Percentiles rank a stretch among this genome's conserved stretches.
Evolutionary conservation across 148 eudicot genomes (phyloP).

Genomic region (Rhododendron kiyosumense): DNA sequence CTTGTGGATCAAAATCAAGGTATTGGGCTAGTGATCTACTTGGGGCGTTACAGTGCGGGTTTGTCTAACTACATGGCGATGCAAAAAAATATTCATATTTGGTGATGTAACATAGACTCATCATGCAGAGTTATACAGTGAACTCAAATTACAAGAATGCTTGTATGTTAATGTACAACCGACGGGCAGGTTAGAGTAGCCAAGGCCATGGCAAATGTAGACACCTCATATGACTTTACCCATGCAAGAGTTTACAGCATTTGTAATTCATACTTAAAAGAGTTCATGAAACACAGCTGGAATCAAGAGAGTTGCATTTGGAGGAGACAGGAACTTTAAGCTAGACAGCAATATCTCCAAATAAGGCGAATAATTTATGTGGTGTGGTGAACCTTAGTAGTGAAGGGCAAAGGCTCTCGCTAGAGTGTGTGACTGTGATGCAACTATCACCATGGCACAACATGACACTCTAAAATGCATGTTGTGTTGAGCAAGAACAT

Average conservation of each 20-base stretch:
- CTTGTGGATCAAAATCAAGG: too few species aligned
- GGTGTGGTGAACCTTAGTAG: background rate
- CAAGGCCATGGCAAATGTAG: background rate
- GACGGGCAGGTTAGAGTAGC: background rate
- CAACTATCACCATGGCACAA: background rate
- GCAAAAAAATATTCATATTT: background rate
- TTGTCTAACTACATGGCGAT: background rate
- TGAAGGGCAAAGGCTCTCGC: background rate
- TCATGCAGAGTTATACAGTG: background rate
- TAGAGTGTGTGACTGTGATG: background rate
- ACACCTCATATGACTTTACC: background rate
- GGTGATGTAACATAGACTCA: background rate
- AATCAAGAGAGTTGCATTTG: background rate
- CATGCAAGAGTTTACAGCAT: background rate
- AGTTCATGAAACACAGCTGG: background rate
- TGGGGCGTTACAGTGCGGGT: too few species aligned
- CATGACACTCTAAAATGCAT: background rate
- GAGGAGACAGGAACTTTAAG: background rate
- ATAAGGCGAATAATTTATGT: background rate
- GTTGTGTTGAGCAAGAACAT: background rate
- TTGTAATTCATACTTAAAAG: background rate
- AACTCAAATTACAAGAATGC: background rate
- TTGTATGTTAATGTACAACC: background rate
- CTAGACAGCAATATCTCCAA: background rate
- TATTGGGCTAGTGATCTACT: too few species aligned